These are phyloP conservation scores for Trichoderma guizhouense DNA, from an alignment of 2,329 filamentous ascomycete genomes.

Conservation along the genomic window DNA sequence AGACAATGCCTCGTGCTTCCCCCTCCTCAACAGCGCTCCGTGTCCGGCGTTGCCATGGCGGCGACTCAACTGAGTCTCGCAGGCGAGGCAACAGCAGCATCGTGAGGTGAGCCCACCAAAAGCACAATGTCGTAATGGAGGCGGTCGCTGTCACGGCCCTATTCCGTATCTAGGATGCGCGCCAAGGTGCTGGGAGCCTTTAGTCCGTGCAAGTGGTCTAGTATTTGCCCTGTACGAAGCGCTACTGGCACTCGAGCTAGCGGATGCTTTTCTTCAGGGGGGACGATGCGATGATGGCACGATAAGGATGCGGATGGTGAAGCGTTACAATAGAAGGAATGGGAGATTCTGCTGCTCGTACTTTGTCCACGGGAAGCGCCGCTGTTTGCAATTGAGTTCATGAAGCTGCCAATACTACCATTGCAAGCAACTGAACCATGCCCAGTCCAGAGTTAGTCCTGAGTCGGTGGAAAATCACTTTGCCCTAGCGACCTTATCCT, in stretches of 20 bases:
- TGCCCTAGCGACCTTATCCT: background rate
- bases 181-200: conserved; percentile 13
- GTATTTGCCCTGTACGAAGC: background rate
- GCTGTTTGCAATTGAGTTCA: background rate
- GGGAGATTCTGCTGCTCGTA: background rate
- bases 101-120: conserved; percentile 10
- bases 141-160: conserved; percentile 4
- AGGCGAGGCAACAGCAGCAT: background rate
- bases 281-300: background rate
- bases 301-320: conserved; percentile 9
- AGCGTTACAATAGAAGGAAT: background rate
- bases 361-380: background rate
- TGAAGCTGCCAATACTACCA: background rate
- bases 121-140: conserved; percentile 15
- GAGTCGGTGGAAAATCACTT: background rate
- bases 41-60: conserved; percentile 13
- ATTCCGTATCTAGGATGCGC: conserved; percentile 1
- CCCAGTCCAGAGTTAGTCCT: background rate
- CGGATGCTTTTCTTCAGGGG: background rate
- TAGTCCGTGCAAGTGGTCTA: conserved; percentile 9
- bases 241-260: background rate
- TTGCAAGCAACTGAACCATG: background rate
- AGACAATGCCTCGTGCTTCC: background rate
- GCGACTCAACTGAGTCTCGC: background rate
- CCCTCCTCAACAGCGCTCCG: background rate